Percentiles rank a stretch among this genome's conserved stretches.
Evolutionary conservation across 352 stramenopile genomes (phyloP).

Genomic region (Phytophthora sp.): DNA sequence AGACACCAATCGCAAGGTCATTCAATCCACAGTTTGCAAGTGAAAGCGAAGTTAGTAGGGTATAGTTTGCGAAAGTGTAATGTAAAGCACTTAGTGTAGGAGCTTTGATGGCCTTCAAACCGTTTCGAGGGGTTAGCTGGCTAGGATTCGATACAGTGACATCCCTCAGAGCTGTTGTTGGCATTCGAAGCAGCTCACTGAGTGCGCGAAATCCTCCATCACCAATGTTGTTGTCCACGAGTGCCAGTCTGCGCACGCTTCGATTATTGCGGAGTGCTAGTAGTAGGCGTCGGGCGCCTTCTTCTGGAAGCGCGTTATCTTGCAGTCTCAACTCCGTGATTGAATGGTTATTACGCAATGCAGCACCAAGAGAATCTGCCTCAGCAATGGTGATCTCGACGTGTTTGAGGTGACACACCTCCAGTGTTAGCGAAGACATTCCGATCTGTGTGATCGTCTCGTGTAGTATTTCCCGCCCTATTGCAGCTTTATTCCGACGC

Average conservation of each 20-base stretch:
- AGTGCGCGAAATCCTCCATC: conserved; percentile 43
- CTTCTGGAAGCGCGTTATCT: conserved; percentile 47
- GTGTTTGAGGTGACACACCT: conserved; percentile 44
- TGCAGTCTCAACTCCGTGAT: conserved; percentile 37
- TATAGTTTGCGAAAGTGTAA: conserved; percentile 44
- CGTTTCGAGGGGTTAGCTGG: conserved; percentile 28
- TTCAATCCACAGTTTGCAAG: conserved; percentile 46
- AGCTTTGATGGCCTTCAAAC: conserved; percentile 20
- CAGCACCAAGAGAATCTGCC: conserved; percentile 33
- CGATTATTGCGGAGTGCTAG: conserved; percentile 28
- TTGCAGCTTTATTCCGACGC: conserved; percentile 27
- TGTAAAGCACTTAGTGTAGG: conserved; percentile 35
- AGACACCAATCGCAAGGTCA: conserved; percentile 39
- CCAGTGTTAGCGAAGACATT: conserved; percentile 24
- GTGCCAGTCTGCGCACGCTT: conserved; percentile 25
- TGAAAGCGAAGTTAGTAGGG: conserved; percentile 28
- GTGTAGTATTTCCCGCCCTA: conserved; percentile 14
- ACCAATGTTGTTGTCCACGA: conserved; percentile 45
- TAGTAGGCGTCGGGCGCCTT: conserved; percentile 39
- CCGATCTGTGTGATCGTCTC: conserved; percentile 21
- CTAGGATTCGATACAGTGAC: conserved; percentile 38
- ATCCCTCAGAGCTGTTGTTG: conserved; percentile 16
- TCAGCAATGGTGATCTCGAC: conserved; percentile 43
- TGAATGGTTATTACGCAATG: conserved; percentile 35
- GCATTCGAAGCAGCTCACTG: conserved; percentile 31